Evolutionary conservation across 257 asterid genomes (phyloP), one percentile per base, ranked within the genome.

Genomic region (Fraxinus anomala): DNA sequence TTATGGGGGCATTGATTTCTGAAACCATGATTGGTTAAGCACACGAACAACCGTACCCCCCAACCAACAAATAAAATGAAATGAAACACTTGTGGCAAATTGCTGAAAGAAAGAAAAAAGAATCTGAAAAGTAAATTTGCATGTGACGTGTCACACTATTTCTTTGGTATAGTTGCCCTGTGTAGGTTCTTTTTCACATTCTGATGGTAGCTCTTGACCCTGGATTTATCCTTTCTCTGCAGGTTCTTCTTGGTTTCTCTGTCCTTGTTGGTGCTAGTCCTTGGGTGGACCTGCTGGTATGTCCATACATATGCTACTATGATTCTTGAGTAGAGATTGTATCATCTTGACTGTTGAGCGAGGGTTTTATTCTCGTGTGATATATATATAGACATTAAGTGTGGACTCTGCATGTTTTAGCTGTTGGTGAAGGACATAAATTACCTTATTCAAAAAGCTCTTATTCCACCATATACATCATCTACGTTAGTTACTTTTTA

Each of bases 211-310:
- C 47, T 24, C 6, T 21, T 47, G 47, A 73, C 42, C 66, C 68
- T 61, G n/a, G 65, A 31, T 68, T 42, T 70, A 68, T 19, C 80
- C 54, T 73, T 68, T 47, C 59, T 40, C 73, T 75, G 77, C 97
- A 95, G 99, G 98, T 95, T 74, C 98, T 95, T 78, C 91, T 95
- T 71, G 98, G 97, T 56, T 95, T 95, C 83, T 93, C 99, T 36
- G 93, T 95, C 75, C 98, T 95, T 73, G 97, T 95, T 83, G 99
- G 99, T 76, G 97, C 99, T 84, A 93, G 97, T 84, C 92, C 99
- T 78, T 95, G 99, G 99, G 99, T 92, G 79, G 99, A 95, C 92
- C 92, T 95, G 80, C 85, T 95, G 98, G 99, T 95, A 89, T 2
- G 89, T 79, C 73, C 49, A 21, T 11, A 23, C 80, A 73, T 11